Base-by-base conservation (phyloP, 2,329 filamentous ascomycete species). In the Venturia asperata region DNA sequence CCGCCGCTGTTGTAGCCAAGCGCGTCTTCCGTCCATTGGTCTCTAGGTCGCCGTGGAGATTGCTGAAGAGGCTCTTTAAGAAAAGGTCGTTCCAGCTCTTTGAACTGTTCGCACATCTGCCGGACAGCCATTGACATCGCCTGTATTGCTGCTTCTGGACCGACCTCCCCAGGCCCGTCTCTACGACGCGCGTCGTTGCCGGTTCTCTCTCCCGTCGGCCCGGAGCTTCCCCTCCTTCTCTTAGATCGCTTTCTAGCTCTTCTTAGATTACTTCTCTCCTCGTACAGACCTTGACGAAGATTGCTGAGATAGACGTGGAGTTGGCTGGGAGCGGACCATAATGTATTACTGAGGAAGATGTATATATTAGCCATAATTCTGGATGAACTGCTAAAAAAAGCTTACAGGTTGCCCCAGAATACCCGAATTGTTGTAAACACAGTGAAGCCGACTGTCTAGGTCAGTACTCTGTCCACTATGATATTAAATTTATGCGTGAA, bases 251-350 rank as follows among this genome's bases (percentile, higher is more conserved):
- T 69, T 55, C 69, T 67, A 0, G 72, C 67, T 64, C 71, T 70
- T 9, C 73, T 69, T 21, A 79, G 67, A 65, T 74, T 74, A 3
- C 71, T 68, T 39, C 75, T 69, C 68, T 79, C 76, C 71, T 79
- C 76, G 24, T 78, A 69, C 1, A 79, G 69, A 39, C 74, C 74
- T 63, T 77, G 74, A 62, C 77, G 75, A 10, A 79, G 71, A 37
- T 73, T 77, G n/a, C 73, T 76, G 1, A 78, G 69, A 42, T 72
- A 74, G 62, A 74, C 71, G 62, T 74, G 71, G n/a, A 79, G 76
- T 67, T 79, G 74, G 45, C 71, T 68, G 6, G 72, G 70, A 1
- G 76, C 77, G 61, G 74, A 70, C 45, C 68, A 67, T 39, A 78
- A 66, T 3, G 76, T 78, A n/a, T 70, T 66, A 34, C 61, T 63